These are phyloP conservation scores for Pleurotus giganteus DNA, from an alignment of 768 basidiomycete species.

Conservation along the genomic window DNA sequence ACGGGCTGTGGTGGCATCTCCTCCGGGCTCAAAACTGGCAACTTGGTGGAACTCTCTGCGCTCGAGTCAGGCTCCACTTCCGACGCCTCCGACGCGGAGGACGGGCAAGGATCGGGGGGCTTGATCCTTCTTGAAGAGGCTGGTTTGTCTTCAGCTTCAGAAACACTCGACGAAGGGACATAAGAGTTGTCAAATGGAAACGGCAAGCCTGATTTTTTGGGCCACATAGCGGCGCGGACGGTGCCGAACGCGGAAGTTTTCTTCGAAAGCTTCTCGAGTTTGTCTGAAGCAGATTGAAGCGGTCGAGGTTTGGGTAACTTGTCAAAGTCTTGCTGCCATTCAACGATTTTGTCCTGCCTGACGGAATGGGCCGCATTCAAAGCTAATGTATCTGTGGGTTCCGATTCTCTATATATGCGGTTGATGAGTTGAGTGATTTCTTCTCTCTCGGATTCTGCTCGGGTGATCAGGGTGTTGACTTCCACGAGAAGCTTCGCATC, in stretches of 20 bases:
- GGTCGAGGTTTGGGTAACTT: conserved; percentile 73
- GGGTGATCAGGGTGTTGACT: conserved; percentile 62
- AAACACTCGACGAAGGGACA: conserved; percentile 62
- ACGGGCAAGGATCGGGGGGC: conserved; percentile 48
- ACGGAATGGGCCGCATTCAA: conserved; percentile 83
- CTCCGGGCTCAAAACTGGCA: background rate
- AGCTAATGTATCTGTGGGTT: conserved; percentile 82
- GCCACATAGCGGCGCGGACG: conserved; percentile 66
- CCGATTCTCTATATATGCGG: conserved; percentile 74
- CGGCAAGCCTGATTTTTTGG: conserved; percentile 53
- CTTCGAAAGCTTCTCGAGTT: conserved; percentile 38
- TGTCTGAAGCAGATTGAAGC: conserved; percentile 27
- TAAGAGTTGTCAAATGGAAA: conserved; percentile 53
- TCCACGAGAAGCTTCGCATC: conserved; percentile 62
- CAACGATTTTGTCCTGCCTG: conserved; percentile 90
- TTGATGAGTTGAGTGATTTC: conserved; percentile 76
- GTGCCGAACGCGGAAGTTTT: conserved; percentile 66
- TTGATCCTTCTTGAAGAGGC: conserved; percentile 43
- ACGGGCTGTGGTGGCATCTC: conserved; percentile 2
- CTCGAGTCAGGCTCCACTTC: conserved; percentile 50
- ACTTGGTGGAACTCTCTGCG: background rate
- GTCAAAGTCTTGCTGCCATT: conserved; percentile 95
- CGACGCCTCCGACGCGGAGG: conserved; percentile 72
- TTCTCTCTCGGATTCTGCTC: conserved; percentile 73
- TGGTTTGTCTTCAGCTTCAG: conserved; percentile 69